Conservation (phyloP, 2,329 filamentous ascomycete species). For the Ambrosiella beaveri region DNA sequence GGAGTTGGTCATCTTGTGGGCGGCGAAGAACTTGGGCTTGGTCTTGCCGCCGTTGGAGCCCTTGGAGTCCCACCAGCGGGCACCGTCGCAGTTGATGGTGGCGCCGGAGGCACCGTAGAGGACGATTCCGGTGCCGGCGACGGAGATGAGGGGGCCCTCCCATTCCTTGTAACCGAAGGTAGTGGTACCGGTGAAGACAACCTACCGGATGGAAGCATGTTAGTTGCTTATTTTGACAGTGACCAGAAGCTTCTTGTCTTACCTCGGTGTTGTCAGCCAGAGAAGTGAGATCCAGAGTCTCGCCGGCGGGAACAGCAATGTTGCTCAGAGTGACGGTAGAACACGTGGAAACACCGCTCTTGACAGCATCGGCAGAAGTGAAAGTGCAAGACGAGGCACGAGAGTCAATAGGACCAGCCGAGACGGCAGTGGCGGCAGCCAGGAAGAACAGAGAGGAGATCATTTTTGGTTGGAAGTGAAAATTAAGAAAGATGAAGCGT, state of each 20-base stretch:
- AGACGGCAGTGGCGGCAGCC: constrained; percentile 17
- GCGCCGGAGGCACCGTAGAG: constrained; percentile 32
- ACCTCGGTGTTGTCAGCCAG: constrained; percentile 30
- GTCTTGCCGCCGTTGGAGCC: constrained; percentile 42
- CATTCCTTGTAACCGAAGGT: constrained; percentile 50
- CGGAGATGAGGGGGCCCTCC: constrained; percentile 43
- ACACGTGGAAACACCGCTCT: constrained; percentile 32
- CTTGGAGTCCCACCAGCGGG: constrained; percentile 43
- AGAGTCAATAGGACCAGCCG: constrained; percentile 14
- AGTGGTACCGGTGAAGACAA: constrained; percentile 49
- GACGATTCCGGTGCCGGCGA: constrained; percentile 38
- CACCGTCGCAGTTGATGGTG: constrained; percentile 38
- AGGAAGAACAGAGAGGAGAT: constrained; percentile 16
- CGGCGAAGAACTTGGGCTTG: constrained; percentile 46
- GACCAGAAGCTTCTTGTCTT: background rate
- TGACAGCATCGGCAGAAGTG: constrained; percentile 30
- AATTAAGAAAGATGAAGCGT: constrained; percentile 1
- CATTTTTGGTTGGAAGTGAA: constrained; percentile 7
- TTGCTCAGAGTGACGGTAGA: constrained; percentile 34
- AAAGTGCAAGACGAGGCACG: constrained; percentile 31
- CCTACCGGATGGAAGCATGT: constrained; percentile 17
- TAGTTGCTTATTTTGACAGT: constrained; percentile 3
- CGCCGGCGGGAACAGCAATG: constrained; percentile 38
- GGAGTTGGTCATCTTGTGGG: constrained; percentile 23
- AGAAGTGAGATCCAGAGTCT: constrained; percentile 39